Conservation (phyloP, 768 basidiomycete genomes). For the Leccinum truebloodii region DNA sequence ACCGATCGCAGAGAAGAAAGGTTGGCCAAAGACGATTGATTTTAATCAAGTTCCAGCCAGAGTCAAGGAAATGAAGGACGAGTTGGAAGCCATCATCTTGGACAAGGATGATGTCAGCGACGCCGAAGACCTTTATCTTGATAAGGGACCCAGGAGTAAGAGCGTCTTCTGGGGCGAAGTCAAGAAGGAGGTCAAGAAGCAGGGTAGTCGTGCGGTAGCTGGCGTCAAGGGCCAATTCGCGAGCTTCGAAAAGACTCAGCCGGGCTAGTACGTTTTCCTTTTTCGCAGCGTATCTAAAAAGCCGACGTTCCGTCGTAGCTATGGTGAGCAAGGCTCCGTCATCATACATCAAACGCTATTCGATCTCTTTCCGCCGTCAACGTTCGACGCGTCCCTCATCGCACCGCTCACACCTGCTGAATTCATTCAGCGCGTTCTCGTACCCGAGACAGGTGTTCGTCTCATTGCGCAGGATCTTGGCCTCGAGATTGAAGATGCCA, state of each 20-base stretch:
- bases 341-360: constrained; percentile 79
- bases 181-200: constrained; percentile 58
- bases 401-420: constrained; percentile 70
- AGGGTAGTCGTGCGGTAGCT: constrained; percentile 63
- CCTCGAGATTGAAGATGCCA: constrained; percentile 48
- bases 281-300: not conserved
- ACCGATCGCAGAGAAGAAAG: constrained; percentile 66
- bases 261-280: constrained; percentile 75
- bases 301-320: constrained; percentile 45
- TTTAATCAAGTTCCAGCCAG: constrained; percentile 57
- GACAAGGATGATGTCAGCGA: constrained; percentile 38
- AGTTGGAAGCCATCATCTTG: constrained; percentile 52
- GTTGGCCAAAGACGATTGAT: constrained; percentile 78
- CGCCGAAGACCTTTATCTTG: constrained; percentile 13
- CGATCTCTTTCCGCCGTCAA: constrained; percentile 66
- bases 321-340: constrained; percentile 82
- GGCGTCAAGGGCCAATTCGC: constrained; percentile 76
- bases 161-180: constrained; percentile 72
- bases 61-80: constrained; percentile 49
- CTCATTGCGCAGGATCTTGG: constrained; percentile 81
- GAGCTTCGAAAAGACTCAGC: constrained; percentile 79
- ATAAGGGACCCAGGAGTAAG: constrained; percentile 36
- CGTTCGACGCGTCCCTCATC: constrained; percentile 53
- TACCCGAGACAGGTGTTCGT: constrained; percentile 81
- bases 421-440: constrained; percentile 82